Evolutionary conservation across 495 filamentous ascomycete species (phyloP).

Genomic region (Penicillium nucicola): DNA sequence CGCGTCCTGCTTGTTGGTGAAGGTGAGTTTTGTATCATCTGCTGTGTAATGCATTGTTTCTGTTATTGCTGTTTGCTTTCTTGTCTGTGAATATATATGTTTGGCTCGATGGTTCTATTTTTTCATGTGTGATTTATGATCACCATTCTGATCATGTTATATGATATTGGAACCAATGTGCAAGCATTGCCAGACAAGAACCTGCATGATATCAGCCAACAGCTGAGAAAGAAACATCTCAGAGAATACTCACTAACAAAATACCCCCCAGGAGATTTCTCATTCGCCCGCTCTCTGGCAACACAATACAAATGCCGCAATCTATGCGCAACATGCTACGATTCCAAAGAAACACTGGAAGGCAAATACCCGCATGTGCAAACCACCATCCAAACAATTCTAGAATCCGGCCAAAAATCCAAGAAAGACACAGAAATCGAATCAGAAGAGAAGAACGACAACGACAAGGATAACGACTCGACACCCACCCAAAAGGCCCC

Average conservation of each 20-base stretch:
- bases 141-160: background rate
- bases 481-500: background rate
- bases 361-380: slow-evolving; percentile 77
- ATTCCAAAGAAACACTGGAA: slow-evolving; percentile 49
- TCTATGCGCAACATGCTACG: slow-evolving; percentile 63
- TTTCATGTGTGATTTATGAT: too few relatives aligned
- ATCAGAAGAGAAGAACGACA: background rate
- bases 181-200: background rate
- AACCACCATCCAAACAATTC: slow-evolving; percentile 55
- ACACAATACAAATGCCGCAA: slow-evolving; percentile 65
- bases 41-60: background rate
- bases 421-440: background rate
- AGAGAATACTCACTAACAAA: slow-evolving; percentile 9
- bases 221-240: background rate
- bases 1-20: slow-evolving; percentile 85
- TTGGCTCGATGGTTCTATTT: background rate
- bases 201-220: background rate
- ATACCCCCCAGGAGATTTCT: slow-evolving; percentile 72
- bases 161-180: slow-evolving; percentile 1
- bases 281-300: slow-evolving; percentile 75
- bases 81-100: background rate
- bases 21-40: slow-evolving; percentile 43
- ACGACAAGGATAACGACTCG: slow-evolving; percentile 1
- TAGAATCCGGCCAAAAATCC: slow-evolving; percentile 10
- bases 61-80: too few relatives aligned